Evolutionary conservation across 306 rosid species (phyloP).

Genomic region (Vigna unguiculata): DNA sequence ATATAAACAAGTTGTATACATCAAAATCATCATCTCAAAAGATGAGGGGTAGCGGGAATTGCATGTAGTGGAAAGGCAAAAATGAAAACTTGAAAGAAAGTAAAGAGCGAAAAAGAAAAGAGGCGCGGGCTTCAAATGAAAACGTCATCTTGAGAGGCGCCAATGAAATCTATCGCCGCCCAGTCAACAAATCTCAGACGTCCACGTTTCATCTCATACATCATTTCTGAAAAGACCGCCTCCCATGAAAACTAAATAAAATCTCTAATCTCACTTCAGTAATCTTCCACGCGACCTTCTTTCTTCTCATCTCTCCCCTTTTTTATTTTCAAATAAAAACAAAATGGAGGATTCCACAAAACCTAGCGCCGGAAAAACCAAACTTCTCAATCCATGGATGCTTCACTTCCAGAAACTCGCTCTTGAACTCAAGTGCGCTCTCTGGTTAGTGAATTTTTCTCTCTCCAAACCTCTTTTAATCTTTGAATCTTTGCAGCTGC

Average conservation of each 20-base stretch:
- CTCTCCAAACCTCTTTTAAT: neutral
- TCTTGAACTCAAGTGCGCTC: constrained; percentile 92
- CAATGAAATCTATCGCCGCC: constrained; percentile 41
- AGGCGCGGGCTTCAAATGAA: constrained; percentile 48
- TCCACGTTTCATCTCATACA: constrained; percentile 43
- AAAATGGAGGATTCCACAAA: constrained; percentile 58
- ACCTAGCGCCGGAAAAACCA: neutral
- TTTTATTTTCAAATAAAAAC: too few species aligned
- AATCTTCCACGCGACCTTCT: neutral
- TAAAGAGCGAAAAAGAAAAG: neutral
- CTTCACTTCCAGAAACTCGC: constrained; percentile 82
- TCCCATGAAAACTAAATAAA: neutral
- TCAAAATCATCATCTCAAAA: too few species aligned
- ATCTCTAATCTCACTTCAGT: neutral
- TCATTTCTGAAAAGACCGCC: constrained; percentile 21
- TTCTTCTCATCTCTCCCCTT: too few species aligned
- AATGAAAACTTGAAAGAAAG: neutral
- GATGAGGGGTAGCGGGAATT: neutral
- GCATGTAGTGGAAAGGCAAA: neutral
- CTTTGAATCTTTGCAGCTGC: neutral
- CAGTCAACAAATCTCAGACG: constrained; percentile 44
- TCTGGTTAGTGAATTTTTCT: constrained; percentile 56
- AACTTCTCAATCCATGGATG: constrained; percentile 67
- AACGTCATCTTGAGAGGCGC: constrained; percentile 43
- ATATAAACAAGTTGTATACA: too few species aligned